A percentile compares a stretch with the other conserved stretches of the same genome.
Conservation (phyloP, 1,284 basidiomycete genomes). For the Microbotryum silenes-acaulis region DNA sequence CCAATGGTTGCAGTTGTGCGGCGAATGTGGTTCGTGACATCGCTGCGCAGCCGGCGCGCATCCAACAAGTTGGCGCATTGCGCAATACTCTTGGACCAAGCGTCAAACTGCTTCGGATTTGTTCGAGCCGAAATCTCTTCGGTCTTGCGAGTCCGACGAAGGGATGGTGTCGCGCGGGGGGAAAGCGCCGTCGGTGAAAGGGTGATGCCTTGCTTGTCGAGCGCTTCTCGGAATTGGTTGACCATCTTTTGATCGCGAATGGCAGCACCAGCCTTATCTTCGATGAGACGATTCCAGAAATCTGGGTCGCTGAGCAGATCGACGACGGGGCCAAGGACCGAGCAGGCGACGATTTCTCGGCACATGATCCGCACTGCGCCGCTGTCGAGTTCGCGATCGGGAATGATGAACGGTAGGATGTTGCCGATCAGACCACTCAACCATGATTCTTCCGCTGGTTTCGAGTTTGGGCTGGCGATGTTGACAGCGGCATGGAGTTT, state of each 20-base stretch:
- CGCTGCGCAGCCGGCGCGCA: constrained; percentile 79
- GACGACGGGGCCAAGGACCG: constrained; percentile 75
- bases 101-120: constrained; percentile 67
- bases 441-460: constrained; percentile 79
- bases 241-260: constrained; percentile 70
- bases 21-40: constrained; percentile 77
- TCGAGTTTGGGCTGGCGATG: constrained; percentile 76
- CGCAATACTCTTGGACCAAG: constrained; percentile 74
- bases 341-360: constrained; percentile 73
- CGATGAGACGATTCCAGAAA: constrained; percentile 89
- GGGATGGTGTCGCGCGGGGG: not conserved
- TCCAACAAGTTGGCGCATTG: constrained; percentile 74
- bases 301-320: constrained; percentile 90
- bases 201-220: constrained; percentile 36
- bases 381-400: constrained; percentile 63
- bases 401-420: constrained; percentile 63
- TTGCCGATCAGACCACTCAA: constrained; percentile 62
- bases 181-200: not conserved
- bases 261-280: constrained; percentile 81
- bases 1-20: constrained; percentile 55
- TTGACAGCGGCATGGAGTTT: constrained; percentile 70
- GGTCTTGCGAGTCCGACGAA: constrained; percentile 3
- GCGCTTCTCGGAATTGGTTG: constrained; percentile 47
- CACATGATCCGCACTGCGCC: constrained; percentile 62
- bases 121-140: constrained; percentile 36